Evolutionary conservation across 108 stramenopile species (phyloP).

Genomic region (Nitzschia palea): DNA sequence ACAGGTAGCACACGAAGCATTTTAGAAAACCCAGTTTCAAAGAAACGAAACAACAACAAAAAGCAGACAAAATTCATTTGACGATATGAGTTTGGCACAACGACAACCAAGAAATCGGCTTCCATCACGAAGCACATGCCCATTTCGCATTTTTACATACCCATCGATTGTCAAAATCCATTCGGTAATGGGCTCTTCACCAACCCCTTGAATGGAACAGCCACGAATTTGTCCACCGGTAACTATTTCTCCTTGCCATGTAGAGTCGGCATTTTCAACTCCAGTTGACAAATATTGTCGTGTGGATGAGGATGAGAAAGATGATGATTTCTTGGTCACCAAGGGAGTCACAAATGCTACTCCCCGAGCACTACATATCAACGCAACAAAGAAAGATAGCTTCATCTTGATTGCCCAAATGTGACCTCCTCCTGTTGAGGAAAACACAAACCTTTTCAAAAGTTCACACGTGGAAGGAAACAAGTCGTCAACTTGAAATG

Average conservation of each 20-base stretch:
- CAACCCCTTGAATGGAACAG: conserved; percentile 49
- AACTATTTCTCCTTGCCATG: conserved; percentile 69
- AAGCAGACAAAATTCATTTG: too few relatives aligned
- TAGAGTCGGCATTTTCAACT: background rate
- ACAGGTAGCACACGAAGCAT: too few relatives aligned
- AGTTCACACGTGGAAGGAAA: too few relatives aligned
- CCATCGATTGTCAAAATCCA: conserved; percentile 76
- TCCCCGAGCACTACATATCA: background rate
- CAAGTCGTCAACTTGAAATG: too few relatives aligned
- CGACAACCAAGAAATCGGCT: too few relatives aligned
- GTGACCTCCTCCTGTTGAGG: too few relatives aligned
- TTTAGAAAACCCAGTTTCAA: too few relatives aligned
- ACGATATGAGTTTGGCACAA: background rate
- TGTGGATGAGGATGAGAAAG: background rate
- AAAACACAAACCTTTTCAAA: too few relatives aligned
- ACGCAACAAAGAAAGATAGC: background rate
- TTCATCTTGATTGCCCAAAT: background rate
- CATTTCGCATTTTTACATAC: conserved; percentile 26
- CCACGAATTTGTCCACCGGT: conserved; percentile 64
- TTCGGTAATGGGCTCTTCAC: conserved; percentile 47
- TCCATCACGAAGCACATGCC: too few relatives aligned
- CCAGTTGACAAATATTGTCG: background rate
- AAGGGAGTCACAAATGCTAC: background rate
- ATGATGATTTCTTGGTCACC: background rate
- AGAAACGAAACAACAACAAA: background rate